Base-by-base conservation (phyloP, 1,284 basidiomycete species). In the Sporisorium graminicola region DNA sequence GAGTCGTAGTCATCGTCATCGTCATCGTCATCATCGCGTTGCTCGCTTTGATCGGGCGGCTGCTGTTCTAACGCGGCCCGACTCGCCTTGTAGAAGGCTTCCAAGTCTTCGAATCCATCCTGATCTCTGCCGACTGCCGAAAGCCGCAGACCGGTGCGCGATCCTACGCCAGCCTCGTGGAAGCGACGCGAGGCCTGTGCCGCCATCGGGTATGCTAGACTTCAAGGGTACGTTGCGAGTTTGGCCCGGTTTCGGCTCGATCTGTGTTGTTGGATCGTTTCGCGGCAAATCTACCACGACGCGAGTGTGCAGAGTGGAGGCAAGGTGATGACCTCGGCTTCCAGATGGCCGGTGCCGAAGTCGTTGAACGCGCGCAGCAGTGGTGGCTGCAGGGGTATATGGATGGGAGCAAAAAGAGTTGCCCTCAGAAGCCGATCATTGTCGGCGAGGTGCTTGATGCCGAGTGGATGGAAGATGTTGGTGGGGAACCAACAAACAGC, bases 81-180 rank as follows among this genome's bases (percentile, higher is more conserved):
- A 52, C 77, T 80, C 18, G 81, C 83, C 27, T 74, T 73, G 71
- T 81, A 80, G 64, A 83, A 85, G 16, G 77, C 82, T 37, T 84
- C 81, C 18, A 83, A 62, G 37, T 82, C 76, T 12, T 81, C 77
- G 53, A 82, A 64, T 12, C 94, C 95, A 82, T 94, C 92, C 16
- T 91, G 91, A 77, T 90, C 91, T n/a, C 80, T 65, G 5, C 54
- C 67, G 0, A 78, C 65, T 5, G 65, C 59, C 0, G 81, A 76
- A 14, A 82, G 79, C 13, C 77, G 74, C 20, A 86, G 72, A 26
- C 84, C 84, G 20, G 84, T 85, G 20, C 84, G 78, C 24, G 82
- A 77, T 10, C 84, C 84, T 4, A 83, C 76, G 12, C 82, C 82
- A 12, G 77, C 67, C 51, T 81, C 82, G 37, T 84, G 81, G 65